phyloP scores from a whole-genome alignment of 2,329 filamentous ascomycete genomes.

The Myriosclerotinia curreyana region DNA sequence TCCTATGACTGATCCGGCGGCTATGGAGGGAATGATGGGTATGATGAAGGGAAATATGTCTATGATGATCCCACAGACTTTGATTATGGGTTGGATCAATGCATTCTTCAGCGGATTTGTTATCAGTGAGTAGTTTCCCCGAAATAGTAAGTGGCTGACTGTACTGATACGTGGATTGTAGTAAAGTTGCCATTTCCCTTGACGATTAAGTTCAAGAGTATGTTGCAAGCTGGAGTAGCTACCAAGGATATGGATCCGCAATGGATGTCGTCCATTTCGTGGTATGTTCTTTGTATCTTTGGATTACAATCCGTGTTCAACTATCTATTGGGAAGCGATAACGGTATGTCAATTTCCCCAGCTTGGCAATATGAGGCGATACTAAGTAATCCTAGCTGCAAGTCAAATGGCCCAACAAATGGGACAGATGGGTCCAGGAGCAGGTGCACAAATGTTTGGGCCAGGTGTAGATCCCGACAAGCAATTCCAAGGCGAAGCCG shows the following conservation, averaged over 20 bases:
- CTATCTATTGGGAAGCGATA: constrained; percentile 93
- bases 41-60: constrained; percentile 99
- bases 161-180: constrained; percentile 38
- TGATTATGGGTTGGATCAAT: constrained; percentile 99
- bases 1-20: constrained; percentile 89
- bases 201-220: constrained; percentile 98
- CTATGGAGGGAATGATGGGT: constrained; percentile 99
- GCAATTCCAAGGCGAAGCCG: constrained; percentile 85
- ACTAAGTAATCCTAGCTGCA: constrained; percentile 59
- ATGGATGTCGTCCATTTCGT: constrained; percentile 98
- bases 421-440: constrained; percentile 66
- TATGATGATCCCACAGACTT: constrained; percentile 97
- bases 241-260: constrained; percentile 94
- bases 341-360: constrained; percentile 59
- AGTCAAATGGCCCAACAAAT: constrained; percentile 87
- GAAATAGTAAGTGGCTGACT: too few relatives aligned
- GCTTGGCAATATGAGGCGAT: not conserved
- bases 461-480: constrained; percentile 95
- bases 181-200: constrained; percentile 97
- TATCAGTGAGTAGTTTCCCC: constrained; percentile 65
- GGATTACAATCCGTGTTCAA: constrained; percentile 96
- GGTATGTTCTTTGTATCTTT: constrained; percentile 98
- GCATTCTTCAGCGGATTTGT: constrained; percentile 98
- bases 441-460: constrained; percentile 71
- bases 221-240: constrained; percentile 95